Conservation (phyloP, 192 early-diverging fungal species). For the Ambispora gerdemannii region DNA sequence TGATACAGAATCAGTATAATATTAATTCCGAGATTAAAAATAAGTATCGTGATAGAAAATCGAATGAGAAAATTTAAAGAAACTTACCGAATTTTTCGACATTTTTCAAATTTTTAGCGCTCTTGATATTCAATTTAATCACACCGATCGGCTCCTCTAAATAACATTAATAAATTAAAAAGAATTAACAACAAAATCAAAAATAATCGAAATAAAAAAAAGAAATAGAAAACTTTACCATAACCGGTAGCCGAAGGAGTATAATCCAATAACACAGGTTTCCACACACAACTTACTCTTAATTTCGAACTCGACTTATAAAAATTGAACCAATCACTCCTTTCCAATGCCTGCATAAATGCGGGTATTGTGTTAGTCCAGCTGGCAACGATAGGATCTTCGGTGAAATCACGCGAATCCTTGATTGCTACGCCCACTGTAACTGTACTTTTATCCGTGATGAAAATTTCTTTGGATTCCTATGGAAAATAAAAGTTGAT, state of each 20-base stretch:
- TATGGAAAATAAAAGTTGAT: slow-evolving; percentile 26
- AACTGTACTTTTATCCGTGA: slow-evolving; percentile 61
- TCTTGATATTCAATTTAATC: slow-evolving; percentile 72
- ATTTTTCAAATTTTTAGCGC: slow-evolving; percentile 80
- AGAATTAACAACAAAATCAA: background rate
- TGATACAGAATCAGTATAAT: no score
- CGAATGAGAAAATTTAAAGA: background rate
- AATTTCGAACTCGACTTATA: slow-evolving; percentile 26
- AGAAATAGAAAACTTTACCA: slow-evolving; percentile 22
- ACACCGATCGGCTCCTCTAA: slow-evolving; percentile 69
- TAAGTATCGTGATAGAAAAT: no score
- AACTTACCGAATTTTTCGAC: slow-evolving; percentile 47
- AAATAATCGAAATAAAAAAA: slow-evolving; percentile 1
- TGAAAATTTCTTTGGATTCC: slow-evolving; percentile 59
- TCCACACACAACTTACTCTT: slow-evolving; percentile 51
- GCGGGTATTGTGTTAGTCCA: background rate
- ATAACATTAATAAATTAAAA: slow-evolving; percentile 8
- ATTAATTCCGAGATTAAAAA: no score
- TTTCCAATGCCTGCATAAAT: slow-evolving; percentile 30
- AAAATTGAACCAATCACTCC: slow-evolving; percentile 36
- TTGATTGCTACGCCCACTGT: slow-evolving; percentile 57
- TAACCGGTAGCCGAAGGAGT: slow-evolving; percentile 30
- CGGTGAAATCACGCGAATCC: slow-evolving; percentile 40
- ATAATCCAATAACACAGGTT: slow-evolving; percentile 66
- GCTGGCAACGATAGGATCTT: slow-evolving; percentile 19